A percentile compares a stretch with the other conserved stretches of the same genome.
These are phyloP conservation scores for Hypoxylon rickii DNA, from an alignment of 495 filamentous ascomycete species.

Conservation along the genomic window DNA sequence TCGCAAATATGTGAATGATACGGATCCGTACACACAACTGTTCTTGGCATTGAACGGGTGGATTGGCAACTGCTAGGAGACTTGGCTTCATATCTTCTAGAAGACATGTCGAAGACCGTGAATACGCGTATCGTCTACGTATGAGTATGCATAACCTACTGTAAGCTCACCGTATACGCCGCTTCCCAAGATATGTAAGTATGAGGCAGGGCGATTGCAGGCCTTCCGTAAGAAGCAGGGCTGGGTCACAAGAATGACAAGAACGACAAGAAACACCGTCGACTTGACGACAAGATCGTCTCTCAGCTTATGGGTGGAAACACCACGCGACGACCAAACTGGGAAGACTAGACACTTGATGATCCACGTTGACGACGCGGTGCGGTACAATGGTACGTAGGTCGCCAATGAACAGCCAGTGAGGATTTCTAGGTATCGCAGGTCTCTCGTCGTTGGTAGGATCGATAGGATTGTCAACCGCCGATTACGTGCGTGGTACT, in stretches of 20 bases:
- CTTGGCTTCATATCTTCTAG: constrained; percentile 25
- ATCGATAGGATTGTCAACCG: neutral
- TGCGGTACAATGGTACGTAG: too few species aligned
- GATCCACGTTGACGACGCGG: neutral
- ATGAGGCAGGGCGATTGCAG: neutral
- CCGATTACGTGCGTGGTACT: neutral
- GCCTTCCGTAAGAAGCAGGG: neutral
- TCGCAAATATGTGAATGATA: constrained; percentile 16
- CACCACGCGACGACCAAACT: neutral
- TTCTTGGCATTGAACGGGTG: constrained; percentile 16
- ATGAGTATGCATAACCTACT: too few species aligned
- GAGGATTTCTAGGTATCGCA: neutral
- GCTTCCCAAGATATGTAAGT: constrained; percentile 2
- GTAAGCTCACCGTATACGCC: constrained; percentile 12
- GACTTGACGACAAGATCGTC: neutral
- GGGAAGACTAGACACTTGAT: neutral
- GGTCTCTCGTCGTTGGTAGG: neutral
- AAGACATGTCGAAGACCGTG: constrained; percentile 14
- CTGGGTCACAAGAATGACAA: neutral
- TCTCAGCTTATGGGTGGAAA: neutral
- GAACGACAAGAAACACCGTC: constrained; percentile 5
- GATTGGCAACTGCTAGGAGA: constrained; percentile 3
- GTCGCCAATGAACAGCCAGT: neutral
- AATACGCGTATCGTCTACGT: constrained; percentile 2
- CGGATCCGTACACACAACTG: constrained; percentile 18